Conservation (phyloP, 2,329 filamentous ascomycete genomes). For the Arachnomyces sp. region DNA sequence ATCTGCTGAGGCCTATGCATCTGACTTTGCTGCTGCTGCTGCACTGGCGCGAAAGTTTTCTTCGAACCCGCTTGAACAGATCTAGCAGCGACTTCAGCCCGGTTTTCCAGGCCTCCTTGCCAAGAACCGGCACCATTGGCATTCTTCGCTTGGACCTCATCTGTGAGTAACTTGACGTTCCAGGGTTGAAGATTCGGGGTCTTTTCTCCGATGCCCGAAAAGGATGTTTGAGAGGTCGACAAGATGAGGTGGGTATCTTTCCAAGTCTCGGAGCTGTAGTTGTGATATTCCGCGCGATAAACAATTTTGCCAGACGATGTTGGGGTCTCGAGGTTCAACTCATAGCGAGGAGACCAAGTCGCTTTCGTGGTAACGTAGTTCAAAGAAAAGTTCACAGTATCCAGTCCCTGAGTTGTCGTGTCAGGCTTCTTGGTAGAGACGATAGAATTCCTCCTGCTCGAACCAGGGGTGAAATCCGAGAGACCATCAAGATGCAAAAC, state of each 20-base stretch:
- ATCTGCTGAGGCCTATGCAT: not conserved
- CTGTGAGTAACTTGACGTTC: conserved; percentile 45
- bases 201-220: conserved; percentile 48
- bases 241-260: conserved; percentile 52
- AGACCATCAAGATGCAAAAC: conserved; percentile 29
- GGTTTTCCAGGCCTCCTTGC: conserved; percentile 10
- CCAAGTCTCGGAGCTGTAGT: conserved; percentile 59
- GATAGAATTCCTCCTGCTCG: conserved; percentile 20
- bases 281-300: conserved; percentile 57
- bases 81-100: conserved; percentile 5
- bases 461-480: conserved; percentile 18
- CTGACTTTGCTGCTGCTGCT: conserved; percentile 5
- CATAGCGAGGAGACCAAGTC: conserved; percentile 56
- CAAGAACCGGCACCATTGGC: conserved; percentile 13
- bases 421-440: conserved; percentile 16
- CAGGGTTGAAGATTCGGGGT: conserved; percentile 51
- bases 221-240: conserved; percentile 56
- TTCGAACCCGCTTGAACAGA: not conserved
- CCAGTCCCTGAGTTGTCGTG: conserved; percentile 5
- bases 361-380: conserved; percentile 54
- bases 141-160: conserved; percentile 14
- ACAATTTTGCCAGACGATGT: conserved; percentile 46
- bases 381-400: conserved; percentile 37
- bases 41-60: conserved; percentile 6
- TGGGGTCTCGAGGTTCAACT: conserved; percentile 54